A percentile compares a stretch with the other conserved stretches of the same genome.
Evolutionary conservation across 139 green algal genomes (phyloP).

Genomic region (Auxenochlorella pyrenoidosa): DNA sequence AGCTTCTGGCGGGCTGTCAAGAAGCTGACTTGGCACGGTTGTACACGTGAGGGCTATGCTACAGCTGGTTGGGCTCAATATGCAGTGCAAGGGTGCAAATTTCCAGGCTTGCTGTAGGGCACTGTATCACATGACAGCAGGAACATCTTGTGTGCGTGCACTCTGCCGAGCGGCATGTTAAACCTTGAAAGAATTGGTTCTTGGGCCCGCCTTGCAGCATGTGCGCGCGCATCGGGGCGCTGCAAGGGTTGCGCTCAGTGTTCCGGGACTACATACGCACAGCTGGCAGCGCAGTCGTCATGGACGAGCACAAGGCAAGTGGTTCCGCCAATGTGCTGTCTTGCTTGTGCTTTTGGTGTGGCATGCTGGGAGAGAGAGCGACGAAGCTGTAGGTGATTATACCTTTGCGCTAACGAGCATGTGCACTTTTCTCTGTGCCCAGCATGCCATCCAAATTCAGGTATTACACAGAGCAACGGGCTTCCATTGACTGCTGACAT

Average conservation of each 20-base stretch:
- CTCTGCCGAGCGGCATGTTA: not conserved
- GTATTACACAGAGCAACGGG: too few relatives aligned
- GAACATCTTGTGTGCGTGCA: not conserved
- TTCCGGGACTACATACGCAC: conserved; percentile 82
- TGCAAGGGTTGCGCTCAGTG: conserved; percentile 72
- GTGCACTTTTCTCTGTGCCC: not conserved
- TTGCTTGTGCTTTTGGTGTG: too few relatives aligned
- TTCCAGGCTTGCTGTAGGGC: not conserved
- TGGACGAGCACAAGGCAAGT: conserved; percentile 86
- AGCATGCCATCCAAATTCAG: not conserved
- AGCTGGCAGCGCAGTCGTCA: conserved; percentile 75
- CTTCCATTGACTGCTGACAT: not conserved
- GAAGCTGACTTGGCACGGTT: conserved; percentile 87
- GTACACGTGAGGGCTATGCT: conserved; percentile 58
- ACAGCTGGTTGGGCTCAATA: too few relatives aligned
- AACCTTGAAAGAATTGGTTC: not conserved
- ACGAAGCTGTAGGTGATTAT: too few relatives aligned
- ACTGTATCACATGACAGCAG: too few relatives aligned
- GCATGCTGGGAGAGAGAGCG: too few relatives aligned
- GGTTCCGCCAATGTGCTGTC: not conserved
- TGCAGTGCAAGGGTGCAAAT: too few relatives aligned
- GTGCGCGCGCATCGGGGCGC: conserved; percentile 64
- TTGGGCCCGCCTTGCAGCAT: conserved; percentile 25
- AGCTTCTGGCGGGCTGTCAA: conserved; percentile 78
- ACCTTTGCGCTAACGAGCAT: too few relatives aligned